Percentiles rank a stretch among this genome's conserved stretches.
Conservation (phyloP, 306 rosid species). For the Malus orientalis region DNA sequence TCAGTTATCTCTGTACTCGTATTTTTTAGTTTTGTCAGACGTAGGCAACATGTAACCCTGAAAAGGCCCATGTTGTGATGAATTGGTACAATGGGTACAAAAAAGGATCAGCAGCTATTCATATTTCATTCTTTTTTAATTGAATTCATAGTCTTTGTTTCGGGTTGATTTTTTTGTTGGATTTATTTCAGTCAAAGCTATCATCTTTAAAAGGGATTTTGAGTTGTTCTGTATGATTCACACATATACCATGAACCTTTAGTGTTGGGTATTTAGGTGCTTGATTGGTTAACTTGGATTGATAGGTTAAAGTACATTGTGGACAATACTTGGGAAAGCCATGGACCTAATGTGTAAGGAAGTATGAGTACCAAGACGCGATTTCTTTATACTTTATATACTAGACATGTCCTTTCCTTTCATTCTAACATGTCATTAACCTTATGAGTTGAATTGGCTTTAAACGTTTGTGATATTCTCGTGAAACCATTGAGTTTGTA, state of each 20-base stretch:
- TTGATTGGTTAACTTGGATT: not conserved
- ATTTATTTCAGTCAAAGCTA: not conserved
- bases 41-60: not conserved
- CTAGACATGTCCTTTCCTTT: not conserved
- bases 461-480: not conserved
- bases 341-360: not conserved
- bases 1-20: not conserved
- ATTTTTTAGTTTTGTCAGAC: not conserved
- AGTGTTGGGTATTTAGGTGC: not conserved
- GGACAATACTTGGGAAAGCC: not conserved
- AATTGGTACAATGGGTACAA: not conserved
- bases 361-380: not conserved
- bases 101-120: not conserved
- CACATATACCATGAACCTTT: not conserved
- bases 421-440: not conserved
- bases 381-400: too few relatives aligned
- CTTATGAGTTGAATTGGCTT: not conserved
- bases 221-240: not conserved
- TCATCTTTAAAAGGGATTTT: not conserved
- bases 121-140: not conserved
- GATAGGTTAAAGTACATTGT: not conserved
- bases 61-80: not conserved
- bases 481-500: not conserved
- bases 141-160: not conserved
- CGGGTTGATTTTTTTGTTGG: not conserved